Evolutionary conservation across 495 filamentous ascomycete species (phyloP).

Genomic region (Penicillium cinerascens): DNA sequence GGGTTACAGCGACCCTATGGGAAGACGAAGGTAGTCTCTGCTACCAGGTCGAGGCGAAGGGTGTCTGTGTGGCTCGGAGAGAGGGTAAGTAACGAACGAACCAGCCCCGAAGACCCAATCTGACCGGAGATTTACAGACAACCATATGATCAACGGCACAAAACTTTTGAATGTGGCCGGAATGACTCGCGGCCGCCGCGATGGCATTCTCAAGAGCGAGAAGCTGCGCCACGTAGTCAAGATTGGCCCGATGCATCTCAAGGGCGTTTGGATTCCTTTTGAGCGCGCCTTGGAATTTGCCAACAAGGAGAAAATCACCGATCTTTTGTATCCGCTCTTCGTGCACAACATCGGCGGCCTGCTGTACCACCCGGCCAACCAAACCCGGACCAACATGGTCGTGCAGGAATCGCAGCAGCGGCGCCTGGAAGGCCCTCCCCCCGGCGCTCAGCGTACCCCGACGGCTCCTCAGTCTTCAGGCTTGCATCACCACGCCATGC

Average conservation of each 20-base stretch:
- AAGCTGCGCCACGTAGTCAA: constrained; percentile 96
- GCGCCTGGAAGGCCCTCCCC: constrained; percentile 47
- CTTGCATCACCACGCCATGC: constrained; percentile 80
- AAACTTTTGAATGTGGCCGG: constrained; percentile 96
- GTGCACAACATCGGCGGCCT: constrained; percentile 96
- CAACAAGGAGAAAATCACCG: constrained; percentile 99
- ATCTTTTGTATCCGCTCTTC: constrained; percentile 90
- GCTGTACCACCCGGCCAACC: constrained; percentile 91
- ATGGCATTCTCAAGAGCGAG: constrained; percentile 97
- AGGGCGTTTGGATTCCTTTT: constrained; percentile 99
- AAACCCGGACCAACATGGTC: constrained; percentile 73
- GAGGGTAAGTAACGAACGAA: constrained; percentile 68
- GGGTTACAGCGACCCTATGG: constrained; percentile 96
- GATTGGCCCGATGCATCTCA: constrained; percentile 98
- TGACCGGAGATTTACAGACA: constrained; percentile 56
- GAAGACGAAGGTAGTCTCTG: constrained; percentile 97
- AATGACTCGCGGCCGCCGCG: constrained; percentile 93
- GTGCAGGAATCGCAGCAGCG: constrained; percentile 83
- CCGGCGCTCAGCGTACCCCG: constrained; percentile 34
- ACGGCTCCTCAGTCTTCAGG: constrained; percentile 65
- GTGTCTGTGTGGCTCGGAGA: constrained; percentile 89
- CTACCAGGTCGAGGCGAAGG: constrained; percentile 96
- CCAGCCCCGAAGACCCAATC: not conserved
- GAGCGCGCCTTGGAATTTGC: constrained; percentile 95
- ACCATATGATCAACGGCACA: constrained; percentile 99